A percentile compares a stretch with the other conserved stretches of the same genome.
Conservation (phyloP, 352 stramenopile genomes). For the Paralagenidium karlingii region DNA sequence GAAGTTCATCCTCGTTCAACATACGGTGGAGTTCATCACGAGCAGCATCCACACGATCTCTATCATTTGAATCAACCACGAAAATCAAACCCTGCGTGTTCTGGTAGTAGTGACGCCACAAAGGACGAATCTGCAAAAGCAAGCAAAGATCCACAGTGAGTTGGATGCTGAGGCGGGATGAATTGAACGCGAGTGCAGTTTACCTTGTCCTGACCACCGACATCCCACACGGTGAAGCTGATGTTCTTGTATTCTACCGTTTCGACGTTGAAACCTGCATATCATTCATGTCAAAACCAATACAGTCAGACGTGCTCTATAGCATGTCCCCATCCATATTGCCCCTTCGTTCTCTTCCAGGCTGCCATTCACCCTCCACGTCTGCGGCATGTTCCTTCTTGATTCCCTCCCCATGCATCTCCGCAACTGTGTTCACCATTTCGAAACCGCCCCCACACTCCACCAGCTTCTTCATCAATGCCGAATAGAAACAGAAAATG, state of each 20-base stretch:
- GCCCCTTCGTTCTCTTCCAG: too few species aligned
- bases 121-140: conserved; percentile 79
- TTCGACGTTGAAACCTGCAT: conserved; percentile 97
- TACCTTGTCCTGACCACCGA: conserved; percentile 96
- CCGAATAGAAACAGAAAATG: too few species aligned
- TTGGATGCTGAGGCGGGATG: background rate
- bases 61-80: conserved; percentile 98
- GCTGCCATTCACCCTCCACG: too few species aligned
- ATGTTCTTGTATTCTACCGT: conserved; percentile 99
- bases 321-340: too few species aligned
- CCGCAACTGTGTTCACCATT: too few species aligned
- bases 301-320: too few species aligned
- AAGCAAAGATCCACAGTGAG: background rate
- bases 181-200: too few species aligned
- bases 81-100: conserved; percentile 99
- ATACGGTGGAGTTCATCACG: conserved; percentile 97
- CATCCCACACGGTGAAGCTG: conserved; percentile 98
- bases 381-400: background rate
- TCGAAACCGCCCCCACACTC: too few species aligned
- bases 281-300: conserved; percentile 1
- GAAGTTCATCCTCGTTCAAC: conserved; percentile 97
- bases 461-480: too few species aligned
- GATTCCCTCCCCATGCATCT: too few species aligned
- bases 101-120: conserved; percentile 99
- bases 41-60: conserved; percentile 94